A percentile compares a stretch with the other conserved stretches of the same genome.
phyloP scores from a whole-genome alignment of 352 stramenopile genomes.

The Pythium sp. region DNA sequence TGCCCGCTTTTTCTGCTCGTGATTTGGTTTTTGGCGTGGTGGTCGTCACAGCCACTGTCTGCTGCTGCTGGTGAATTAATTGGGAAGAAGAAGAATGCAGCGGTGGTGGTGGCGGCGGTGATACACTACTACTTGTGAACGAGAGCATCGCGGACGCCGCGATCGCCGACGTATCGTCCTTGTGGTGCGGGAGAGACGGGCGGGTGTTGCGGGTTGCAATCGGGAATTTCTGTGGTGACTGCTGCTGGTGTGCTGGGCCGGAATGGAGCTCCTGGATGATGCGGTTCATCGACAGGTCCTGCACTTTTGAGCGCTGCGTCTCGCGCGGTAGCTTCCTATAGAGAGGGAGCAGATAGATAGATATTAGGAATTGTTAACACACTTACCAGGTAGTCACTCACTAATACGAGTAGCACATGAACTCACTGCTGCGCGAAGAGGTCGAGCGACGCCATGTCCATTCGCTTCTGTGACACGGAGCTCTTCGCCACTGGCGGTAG shows the following conservation, averaged over 20 bases:
- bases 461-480: slow-evolving; percentile 17
- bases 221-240: background rate
- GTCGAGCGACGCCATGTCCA: slow-evolving; percentile 63
- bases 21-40: background rate
- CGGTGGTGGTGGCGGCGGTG: no score
- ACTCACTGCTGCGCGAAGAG: slow-evolving; percentile 33
- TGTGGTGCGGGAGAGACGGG: background rate
- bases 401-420: background rate
- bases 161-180: background rate
- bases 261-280: slow-evolving; percentile 42
- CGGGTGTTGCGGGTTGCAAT: background rate
- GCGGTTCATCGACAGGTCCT: slow-evolving; percentile 46
- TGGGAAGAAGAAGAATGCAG: background rate
- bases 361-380: background rate
- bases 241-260: background rate
- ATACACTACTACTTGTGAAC: background rate
- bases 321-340: slow-evolving; percentile 10
- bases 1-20: background rate
- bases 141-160: slow-evolving; percentile 3
- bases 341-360: background rate
- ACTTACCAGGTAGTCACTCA: background rate
- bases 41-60: background rate
- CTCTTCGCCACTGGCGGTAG: background rate
- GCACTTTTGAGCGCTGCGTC: slow-evolving; percentile 7
- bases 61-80: background rate